Conservation (phyloP, 495 filamentous ascomycete genomes). For the Talaromyces wortmannii region DNA sequence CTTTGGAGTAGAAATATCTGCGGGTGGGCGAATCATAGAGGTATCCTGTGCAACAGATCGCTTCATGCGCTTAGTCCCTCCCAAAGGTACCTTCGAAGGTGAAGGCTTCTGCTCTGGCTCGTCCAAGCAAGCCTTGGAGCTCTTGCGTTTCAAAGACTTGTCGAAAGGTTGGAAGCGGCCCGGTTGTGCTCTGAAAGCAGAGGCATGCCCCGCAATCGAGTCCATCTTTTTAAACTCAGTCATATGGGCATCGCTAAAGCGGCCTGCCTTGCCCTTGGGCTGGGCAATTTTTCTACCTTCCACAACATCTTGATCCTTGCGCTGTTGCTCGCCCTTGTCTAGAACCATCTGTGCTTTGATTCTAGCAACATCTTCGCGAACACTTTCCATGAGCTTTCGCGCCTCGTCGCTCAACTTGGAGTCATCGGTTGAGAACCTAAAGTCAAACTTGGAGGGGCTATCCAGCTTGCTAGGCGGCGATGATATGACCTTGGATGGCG, state of each 20-base stretch:
- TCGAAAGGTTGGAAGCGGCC: slow-evolving; percentile 47
- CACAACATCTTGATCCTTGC: slow-evolving; percentile 20
- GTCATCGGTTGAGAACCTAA: slow-evolving; percentile 54
- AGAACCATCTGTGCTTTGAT: slow-evolving; percentile 60
- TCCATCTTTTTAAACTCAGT: slow-evolving; percentile 94
- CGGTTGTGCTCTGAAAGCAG: slow-evolving; percentile 62
- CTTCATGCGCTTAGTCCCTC: slow-evolving; percentile 57
- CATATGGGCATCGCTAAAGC: slow-evolving; percentile 80
- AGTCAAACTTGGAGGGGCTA: slow-evolving; percentile 62
- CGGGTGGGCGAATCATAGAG: slow-evolving; percentile 45
- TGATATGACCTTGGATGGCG: slow-evolving; percentile 36
- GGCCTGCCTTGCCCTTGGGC: slow-evolving; percentile 66
- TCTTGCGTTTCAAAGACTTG: slow-evolving; percentile 62
- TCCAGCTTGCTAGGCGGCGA: slow-evolving; percentile 34
- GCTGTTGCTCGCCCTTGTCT: slow-evolving; percentile 39
- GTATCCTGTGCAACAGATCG: slow-evolving; percentile 51
- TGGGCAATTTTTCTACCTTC: slow-evolving; percentile 65
- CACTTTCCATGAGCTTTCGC: slow-evolving; percentile 68
- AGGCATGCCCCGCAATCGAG: slow-evolving; percentile 80
- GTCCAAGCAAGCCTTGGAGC: slow-evolving; percentile 68
- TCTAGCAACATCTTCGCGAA: slow-evolving; percentile 60
- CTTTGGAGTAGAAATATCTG: slow-evolving; percentile 10
- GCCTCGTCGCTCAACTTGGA: slow-evolving; percentile 66
- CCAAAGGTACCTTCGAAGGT: slow-evolving; percentile 23
- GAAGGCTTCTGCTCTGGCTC: slow-evolving; percentile 40